Evolutionary conservation across 2,329 filamentous ascomycete species (phyloP), one percentile per base, ranked within the genome.

Genomic region (Nemania diffusa): DNA sequence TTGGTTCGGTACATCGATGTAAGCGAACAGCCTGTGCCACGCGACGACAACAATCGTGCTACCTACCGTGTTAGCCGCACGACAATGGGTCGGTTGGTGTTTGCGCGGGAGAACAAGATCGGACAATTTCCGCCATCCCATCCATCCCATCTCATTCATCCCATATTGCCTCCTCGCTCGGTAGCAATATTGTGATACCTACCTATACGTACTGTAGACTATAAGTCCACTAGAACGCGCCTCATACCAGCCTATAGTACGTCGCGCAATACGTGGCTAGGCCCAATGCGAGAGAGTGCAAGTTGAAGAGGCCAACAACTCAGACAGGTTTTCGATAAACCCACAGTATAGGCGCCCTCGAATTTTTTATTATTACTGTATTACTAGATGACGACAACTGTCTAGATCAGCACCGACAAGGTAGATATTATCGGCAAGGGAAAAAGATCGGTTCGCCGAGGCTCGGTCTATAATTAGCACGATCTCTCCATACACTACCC

Each of bases 381-480:
- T 50, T n/a, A n/a, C 22, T 26, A 50, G 46, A 50, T 50, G 46
- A 50, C 24, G 46, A 27, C 24, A 26, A 13, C 22, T 11, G n/a
- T 24, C 20, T 50, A 50, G 20, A 48, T 26, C 22, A 48, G 15
- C 40, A 55, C 29, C 27, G 40, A 56, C 37, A 48, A 42, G 44
- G 56, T 44, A 42, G 52, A 37, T 64, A 65, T 11, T 52, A 59
- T 56, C 48, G 40, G 59, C 59, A 63, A 62, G 42, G 50, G 53
- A 48, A 20, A 7, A 20, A 62, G 67, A 69, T 66, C 63, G 26
- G 56, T 67, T 64, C 34, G 53, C 57, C 44, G 52, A 64, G 29
- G 55, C 50, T 57, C 59, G 32, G 53, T 67, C 67, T 69, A 69
- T 64, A 60, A 69, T 69, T 69, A 69, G 67, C 64, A 67, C 24